These are phyloP conservation scores for Aspergillus pseudoglaucus DNA, from an alignment of 2,329 filamentous ascomycete genomes.

Conservation along the genomic window DNA sequence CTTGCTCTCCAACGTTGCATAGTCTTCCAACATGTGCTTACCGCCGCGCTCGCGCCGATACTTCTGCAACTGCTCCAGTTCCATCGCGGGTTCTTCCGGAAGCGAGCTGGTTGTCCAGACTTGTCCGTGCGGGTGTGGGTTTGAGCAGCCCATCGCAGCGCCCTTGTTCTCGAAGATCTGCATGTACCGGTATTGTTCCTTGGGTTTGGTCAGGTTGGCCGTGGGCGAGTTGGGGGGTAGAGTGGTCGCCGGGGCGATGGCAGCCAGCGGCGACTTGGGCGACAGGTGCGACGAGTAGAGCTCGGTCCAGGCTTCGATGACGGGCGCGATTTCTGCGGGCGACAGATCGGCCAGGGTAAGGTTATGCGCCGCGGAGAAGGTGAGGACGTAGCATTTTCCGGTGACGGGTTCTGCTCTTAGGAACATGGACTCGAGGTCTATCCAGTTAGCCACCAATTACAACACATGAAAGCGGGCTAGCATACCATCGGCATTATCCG, in stretches of 20 bases:
- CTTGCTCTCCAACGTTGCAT: conserved; percentile 71
- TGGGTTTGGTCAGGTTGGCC: conserved; percentile 47
- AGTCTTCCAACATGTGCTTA: conserved; percentile 75
- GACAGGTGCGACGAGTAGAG: conserved; percentile 81
- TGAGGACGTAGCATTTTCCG: conserved; percentile 94
- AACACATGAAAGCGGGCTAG: too few species aligned
- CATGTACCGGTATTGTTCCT: conserved; percentile 86
- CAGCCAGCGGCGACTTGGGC: conserved; percentile 58
- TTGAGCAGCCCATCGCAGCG: conserved; percentile 95
- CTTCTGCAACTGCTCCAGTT: conserved; percentile 69
- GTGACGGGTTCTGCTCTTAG: conserved; percentile 80
- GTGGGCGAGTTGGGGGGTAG: conserved; percentile 43
- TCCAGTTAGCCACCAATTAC: conserved; percentile 21
- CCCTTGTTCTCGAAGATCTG: conserved; percentile 99
- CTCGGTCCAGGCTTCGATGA: conserved; percentile 84
- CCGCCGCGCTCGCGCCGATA: conserved; percentile 69
- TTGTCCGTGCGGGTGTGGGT: conserved; percentile 95
- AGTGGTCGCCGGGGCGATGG: conserved; percentile 41
- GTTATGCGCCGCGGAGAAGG: conserved; percentile 86
- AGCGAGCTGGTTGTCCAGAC: conserved; percentile 89
- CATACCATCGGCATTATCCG: conserved; percentile 41
- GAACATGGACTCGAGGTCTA: conserved; percentile 67
- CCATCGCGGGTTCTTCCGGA: conserved; percentile 79
- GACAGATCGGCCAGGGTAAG: conserved; percentile 87
- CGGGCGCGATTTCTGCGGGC: conserved; percentile 66